A percentile compares a stretch with the other conserved stretches of the same genome.
These are phyloP conservation scores for Clonostachys solani DNA, from an alignment of 2,329 filamentous ascomycete species.

Conservation along the genomic window DNA sequence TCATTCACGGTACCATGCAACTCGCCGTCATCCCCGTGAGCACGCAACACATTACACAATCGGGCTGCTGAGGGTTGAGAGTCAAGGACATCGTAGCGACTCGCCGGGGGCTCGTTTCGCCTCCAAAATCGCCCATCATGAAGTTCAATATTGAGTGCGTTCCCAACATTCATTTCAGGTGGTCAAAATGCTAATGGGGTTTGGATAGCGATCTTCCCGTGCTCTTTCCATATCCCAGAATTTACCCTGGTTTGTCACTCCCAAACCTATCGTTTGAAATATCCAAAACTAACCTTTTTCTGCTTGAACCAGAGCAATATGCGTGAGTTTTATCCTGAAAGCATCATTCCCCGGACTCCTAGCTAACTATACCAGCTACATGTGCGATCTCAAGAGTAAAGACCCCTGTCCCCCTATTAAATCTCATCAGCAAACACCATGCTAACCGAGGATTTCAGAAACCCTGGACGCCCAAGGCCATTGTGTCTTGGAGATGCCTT, in stretches of 20 bases:
- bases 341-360: background rate
- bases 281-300: slow-evolving; percentile 6
- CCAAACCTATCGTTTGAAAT: slow-evolving; percentile 7
- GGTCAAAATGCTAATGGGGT: background rate
- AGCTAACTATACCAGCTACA: slow-evolving; percentile 33
- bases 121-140: slow-evolving; percentile 25
- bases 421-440: background rate
- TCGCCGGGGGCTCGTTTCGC: too few species aligned
- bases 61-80: too few species aligned
- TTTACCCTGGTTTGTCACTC: slow-evolving; percentile 45
- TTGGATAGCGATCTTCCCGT: slow-evolving; percentile 48
- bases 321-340: slow-evolving; percentile 28
- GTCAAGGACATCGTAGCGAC: too few species aligned
- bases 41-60: too few species aligned
- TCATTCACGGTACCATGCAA: too few species aligned
- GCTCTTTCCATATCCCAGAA: slow-evolving; percentile 54
- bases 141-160: slow-evolving; percentile 48
- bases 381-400: slow-evolving; percentile 53
- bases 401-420: background rate
- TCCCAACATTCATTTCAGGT: background rate
- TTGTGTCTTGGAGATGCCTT: slow-evolving; percentile 98
- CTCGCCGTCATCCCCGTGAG: too few species aligned
- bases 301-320: slow-evolving; percentile 42
- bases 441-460: slow-evolving; percentile 23
- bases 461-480: slow-evolving; percentile 93